Evolutionary conservation across 2,329 filamentous ascomycete genomes (phyloP), one percentile per base, ranked within the genome.

Genomic region (Tricladium varicosporioides): DNA sequence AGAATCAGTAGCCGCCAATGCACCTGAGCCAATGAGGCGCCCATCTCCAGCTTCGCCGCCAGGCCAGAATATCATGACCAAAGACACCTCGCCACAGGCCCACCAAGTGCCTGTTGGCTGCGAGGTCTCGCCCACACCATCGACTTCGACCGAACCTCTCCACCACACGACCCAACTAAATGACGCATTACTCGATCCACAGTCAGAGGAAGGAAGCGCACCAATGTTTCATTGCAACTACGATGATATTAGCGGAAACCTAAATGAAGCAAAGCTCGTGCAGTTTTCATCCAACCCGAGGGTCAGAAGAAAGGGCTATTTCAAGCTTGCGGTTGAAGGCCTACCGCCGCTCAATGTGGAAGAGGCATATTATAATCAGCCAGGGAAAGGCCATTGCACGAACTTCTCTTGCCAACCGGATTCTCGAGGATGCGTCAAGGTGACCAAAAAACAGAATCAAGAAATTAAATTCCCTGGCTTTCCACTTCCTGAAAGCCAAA

Each of bases 401-500:
- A 47, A 47, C 44, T 47, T 47, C 44, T 47, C 44, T 13, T 5
- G 18, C 44, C 7, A 47, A 47, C 44, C 15, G 44, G 44, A 18
- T 47, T 47, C 44, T 47, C 7, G 7, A 47, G 44, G 15, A 47
- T 47, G 18, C 18, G 44, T 47, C 7, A 47, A 47, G 44, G 9
- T 47, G 15, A 47, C 44, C 19, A 47, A 47, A 47, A 15, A 19
- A 47, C 10, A 47, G 44, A 47, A 47, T 47, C 11, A 47, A 47
- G 44, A 47, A 47, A 19, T 47, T 47, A 47, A 47, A 47, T 47
- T 47, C 44, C 44, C 44, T 47, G 11, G 44, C 13, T 47, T 47
- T 47, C n/a, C 7, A 47, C 18, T 47, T 47, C 44, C 15, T 47
- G 7, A 47, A 47, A 47, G 44, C 44, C 7, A 18, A 15, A 47